These are phyloP conservation scores for Grigorovia humatica DNA, from an alignment of 805 yeast species.

Conservation along the genomic window DNA sequence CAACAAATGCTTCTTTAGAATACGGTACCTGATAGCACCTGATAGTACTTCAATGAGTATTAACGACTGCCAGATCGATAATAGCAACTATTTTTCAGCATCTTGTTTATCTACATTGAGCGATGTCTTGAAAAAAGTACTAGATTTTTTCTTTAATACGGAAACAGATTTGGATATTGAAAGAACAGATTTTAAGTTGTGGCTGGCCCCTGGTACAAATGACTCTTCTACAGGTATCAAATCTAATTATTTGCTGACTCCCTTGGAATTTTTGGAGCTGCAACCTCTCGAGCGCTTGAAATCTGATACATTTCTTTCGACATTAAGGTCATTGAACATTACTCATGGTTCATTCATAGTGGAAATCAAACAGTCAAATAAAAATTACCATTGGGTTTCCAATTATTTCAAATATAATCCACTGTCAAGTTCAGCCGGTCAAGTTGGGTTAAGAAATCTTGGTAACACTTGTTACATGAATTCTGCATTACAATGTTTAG, in stretches of 20 bases:
- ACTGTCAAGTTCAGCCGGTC: slow-evolving; percentile 36
- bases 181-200: slow-evolving; percentile 13
- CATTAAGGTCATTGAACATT: slow-evolving; percentile 17
- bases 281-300: slow-evolving; percentile 17
- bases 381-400: slow-evolving; percentile 31
- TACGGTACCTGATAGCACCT: slow-evolving; percentile 26
- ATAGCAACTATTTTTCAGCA: slow-evolving; percentile 23
- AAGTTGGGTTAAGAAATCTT: slow-evolving; percentile 52
- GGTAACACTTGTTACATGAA: slow-evolving; percentile 96
- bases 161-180: slow-evolving; percentile 13
- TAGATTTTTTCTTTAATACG: slow-evolving; percentile 14
- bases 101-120: slow-evolving; percentile 28
- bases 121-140: slow-evolving; percentile 16
- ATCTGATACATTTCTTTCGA: slow-evolving; percentile 8
- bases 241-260: slow-evolving; percentile 16
- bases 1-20: slow-evolving; percentile 28
- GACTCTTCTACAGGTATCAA: slow-evolving; percentile 6
- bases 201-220: slow-evolving; percentile 13
- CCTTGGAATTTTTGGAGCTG: slow-evolving; percentile 22
- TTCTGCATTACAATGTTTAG: slow-evolving; percentile 82
- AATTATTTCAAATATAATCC: slow-evolving; percentile 25
- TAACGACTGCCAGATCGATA: slow-evolving; percentile 7
- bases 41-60: slow-evolving; percentile 4
- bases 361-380: slow-evolving; percentile 23
- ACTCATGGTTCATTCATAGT: slow-evolving; percentile 25